Percentiles rank a stretch among this genome's conserved stretches.
These are phyloP conservation scores for Debaryomyces coudertii DNA, from an alignment of 1,139 yeast species.

Conservation along the genomic window DNA sequence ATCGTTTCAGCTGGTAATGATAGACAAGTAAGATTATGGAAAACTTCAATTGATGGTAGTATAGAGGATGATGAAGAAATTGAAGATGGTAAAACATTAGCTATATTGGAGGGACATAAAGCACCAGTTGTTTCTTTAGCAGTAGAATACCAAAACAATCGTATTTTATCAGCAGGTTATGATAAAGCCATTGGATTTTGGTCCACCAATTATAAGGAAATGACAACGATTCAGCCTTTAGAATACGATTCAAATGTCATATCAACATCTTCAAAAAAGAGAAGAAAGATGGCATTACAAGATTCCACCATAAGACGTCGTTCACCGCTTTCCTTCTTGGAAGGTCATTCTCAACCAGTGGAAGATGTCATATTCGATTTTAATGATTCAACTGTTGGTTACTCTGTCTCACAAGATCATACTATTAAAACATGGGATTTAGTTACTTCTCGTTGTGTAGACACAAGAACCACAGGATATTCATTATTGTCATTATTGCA, in stretches of 20 bases:
- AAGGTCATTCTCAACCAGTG: conserved; percentile 84
- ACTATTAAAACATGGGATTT: conserved; percentile 95
- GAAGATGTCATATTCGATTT: conserved; percentile 79
- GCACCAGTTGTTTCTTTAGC: conserved; percentile 83
- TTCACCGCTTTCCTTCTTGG: conserved; percentile 75
- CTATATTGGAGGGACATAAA: conserved; percentile 85
- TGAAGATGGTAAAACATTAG: conserved; percentile 75
- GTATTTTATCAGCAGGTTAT: conserved; percentile 82
- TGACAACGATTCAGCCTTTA: conserved; percentile 72
- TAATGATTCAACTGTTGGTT: conserved; percentile 76
- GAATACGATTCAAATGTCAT: conserved; percentile 51
- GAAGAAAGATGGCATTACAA: conserved; percentile 78
- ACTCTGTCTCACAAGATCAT: conserved; percentile 95
- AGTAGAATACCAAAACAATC: conserved; percentile 51
- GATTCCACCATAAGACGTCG: conserved; percentile 80
- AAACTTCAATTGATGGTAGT: conserved; percentile 54
- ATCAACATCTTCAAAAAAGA: conserved; percentile 84
- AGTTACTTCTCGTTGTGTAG: conserved; percentile 79
- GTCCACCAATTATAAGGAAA: conserved; percentile 85
- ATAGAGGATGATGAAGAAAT: conserved; percentile 46
- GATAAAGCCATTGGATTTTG: conserved; percentile 84
- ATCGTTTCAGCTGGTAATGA: conserved; percentile 88
- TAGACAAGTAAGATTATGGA: conserved; percentile 88
- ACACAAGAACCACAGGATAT: conserved; percentile 86
- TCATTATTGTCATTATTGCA: conserved; percentile 77